Conservation (phyloP, 2,329 filamentous ascomycete species). For the Fusarium xylarioides region DNA sequence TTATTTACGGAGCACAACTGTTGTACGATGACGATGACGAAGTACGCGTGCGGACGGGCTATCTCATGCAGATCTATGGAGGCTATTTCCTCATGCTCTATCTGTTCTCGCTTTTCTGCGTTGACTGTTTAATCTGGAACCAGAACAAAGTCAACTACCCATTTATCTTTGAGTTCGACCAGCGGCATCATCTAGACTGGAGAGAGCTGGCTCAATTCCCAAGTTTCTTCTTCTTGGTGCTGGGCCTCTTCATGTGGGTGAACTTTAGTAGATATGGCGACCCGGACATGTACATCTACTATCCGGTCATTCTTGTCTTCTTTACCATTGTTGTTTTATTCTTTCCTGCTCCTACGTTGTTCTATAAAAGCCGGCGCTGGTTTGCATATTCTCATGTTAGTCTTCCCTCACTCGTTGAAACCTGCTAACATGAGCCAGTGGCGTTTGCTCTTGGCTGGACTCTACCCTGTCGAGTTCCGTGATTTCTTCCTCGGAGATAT, state of each 20-base stretch:
- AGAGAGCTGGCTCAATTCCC: slow-evolving; percentile 87
- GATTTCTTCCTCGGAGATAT: slow-evolving; percentile 99
- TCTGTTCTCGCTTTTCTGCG: slow-evolving; percentile 83
- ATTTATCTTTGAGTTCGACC: slow-evolving; percentile 97
- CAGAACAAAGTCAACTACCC: slow-evolving; percentile 90
- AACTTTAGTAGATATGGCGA: slow-evolving; percentile 80
- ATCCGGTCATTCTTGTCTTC: slow-evolving; percentile 81
- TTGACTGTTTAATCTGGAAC: slow-evolving; percentile 86
- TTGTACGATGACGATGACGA: slow-evolving; percentile 58
- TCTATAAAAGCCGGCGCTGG: slow-evolving; percentile 82
- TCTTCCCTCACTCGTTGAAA: slow-evolving; percentile 16
- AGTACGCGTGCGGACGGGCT: slow-evolving; percentile 66
- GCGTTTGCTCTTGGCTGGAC: slow-evolving; percentile 82
- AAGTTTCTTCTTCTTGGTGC: slow-evolving; percentile 79
- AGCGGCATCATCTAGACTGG: slow-evolving; percentile 87
- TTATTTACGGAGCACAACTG: slow-evolving; percentile 68
- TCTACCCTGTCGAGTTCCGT: slow-evolving; percentile 94
- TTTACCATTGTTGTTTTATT: slow-evolving; percentile 76
- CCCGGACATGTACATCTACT: slow-evolving; percentile 80
- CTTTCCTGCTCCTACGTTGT: slow-evolving; percentile 77
- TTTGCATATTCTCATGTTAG: slow-evolving; percentile 87
- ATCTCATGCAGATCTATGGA: slow-evolving; percentile 87
- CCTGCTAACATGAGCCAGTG: slow-evolving; percentile 62
- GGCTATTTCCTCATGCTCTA: slow-evolving; percentile 89
- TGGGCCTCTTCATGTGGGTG: slow-evolving; percentile 86